A percentile compares a stretch with the other conserved stretches of the same genome.
Evolutionary conservation across 169 alveolate species (phyloP).

Genomic region (Ophryocystis elektroscirrha): DNA sequence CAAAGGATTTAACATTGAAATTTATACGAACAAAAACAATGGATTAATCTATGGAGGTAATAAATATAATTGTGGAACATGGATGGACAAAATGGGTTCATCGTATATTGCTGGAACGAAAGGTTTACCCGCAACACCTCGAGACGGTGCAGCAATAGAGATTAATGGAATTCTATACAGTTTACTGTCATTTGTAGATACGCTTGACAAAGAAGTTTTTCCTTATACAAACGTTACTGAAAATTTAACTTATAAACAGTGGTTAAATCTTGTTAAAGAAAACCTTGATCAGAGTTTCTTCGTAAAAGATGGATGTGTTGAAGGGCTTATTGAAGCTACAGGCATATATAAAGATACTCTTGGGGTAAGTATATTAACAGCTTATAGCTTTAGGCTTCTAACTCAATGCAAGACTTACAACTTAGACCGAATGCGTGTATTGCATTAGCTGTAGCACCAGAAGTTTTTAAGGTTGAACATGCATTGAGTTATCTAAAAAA

Average conservation of each 20-base stretch:
- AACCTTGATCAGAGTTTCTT: too few relatives aligned
- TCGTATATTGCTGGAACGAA: conserved; percentile 39
- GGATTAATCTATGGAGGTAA: conserved; percentile 69
- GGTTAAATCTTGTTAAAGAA: too few relatives aligned
- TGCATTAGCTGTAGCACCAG: conserved; percentile 69
- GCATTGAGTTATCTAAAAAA: conserved; percentile 35
- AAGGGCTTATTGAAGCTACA: too few relatives aligned
- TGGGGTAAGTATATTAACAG: too few relatives aligned
- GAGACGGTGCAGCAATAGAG: conserved; percentile 86
- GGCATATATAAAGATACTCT: too few relatives aligned
- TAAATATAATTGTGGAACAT: conserved; percentile 70
- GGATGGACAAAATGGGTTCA: conserved; percentile 94
- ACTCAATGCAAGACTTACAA: conserved; percentile 46
- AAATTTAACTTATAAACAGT: too few relatives aligned
- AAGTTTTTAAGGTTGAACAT: conserved; percentile 42
- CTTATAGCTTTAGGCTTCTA: conserved; percentile 2
- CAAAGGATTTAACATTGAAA: conserved; percentile 67
- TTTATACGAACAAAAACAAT: conserved; percentile 33
- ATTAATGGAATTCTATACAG: conserved; percentile 54
- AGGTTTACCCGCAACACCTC: conserved; percentile 55
- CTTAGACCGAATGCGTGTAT: conserved; percentile 56
- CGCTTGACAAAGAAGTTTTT: conserved; percentile 27
- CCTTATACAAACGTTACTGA: not conserved
- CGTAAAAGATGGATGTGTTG: too few relatives aligned
- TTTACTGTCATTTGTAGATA: conserved; percentile 36